Evolutionary conservation across 2,329 filamentous ascomycete genomes (phyloP).

Genomic region (Fusarium virguliforme): DNA sequence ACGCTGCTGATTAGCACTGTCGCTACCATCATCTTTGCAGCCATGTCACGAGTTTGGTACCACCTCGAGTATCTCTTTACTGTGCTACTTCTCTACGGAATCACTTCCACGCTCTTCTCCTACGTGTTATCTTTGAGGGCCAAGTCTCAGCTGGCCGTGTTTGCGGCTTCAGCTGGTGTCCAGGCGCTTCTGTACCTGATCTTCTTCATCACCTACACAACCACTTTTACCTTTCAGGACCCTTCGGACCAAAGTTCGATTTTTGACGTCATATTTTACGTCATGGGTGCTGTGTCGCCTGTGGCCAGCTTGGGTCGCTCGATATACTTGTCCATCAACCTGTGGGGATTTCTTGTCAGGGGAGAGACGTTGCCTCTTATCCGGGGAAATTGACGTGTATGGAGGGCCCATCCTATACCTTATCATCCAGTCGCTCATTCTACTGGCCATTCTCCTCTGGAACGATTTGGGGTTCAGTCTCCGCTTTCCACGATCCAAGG

Average conservation of each 20-base stretch:
- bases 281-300: background rate
- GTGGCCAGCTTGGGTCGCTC: slow-evolving; percentile 9
- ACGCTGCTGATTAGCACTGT: background rate
- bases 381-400: background rate
- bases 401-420: slow-evolving; percentile 14
- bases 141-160: slow-evolving; percentile 15
- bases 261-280: slow-evolving; percentile 1
- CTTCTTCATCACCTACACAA: slow-evolving; percentile 18
- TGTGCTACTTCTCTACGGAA: slow-evolving; percentile 11
- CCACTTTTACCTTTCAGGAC: slow-evolving; percentile 1
- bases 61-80: slow-evolving; percentile 20
- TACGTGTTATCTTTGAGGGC: slow-evolving; percentile 12
- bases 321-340: slow-evolving; percentile 6
- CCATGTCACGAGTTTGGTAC: slow-evolving; percentile 14
- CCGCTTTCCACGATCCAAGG: background rate
- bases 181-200: slow-evolving; percentile 7
- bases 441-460: background rate
- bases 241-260: background rate
- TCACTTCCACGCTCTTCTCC: slow-evolving; percentile 10
- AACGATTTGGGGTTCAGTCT: slow-evolving; percentile 3
- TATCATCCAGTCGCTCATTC: background rate
- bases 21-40: slow-evolving; percentile 6
- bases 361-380: background rate
- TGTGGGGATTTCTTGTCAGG: background rate
- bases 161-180: slow-evolving; percentile 8